Conservation (phyloP, 768 basidiomycete genomes). For the Hericium erinaceus region DNA sequence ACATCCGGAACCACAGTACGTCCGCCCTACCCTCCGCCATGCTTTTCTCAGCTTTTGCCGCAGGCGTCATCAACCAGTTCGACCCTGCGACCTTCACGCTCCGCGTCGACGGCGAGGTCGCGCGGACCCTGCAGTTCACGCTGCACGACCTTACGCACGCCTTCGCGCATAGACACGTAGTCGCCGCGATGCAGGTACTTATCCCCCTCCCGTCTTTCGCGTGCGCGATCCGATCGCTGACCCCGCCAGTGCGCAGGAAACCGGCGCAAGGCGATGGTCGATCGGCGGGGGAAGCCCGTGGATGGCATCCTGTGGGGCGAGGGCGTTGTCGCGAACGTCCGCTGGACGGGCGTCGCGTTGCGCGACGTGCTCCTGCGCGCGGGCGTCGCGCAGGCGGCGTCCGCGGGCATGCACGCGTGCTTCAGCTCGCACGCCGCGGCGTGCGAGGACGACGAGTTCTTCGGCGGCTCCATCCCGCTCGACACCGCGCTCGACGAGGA, state of each 20-base stretch:
- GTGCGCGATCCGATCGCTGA: background rate
- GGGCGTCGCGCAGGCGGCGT: slow-evolving; percentile 20
- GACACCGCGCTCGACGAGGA: slow-evolving; percentile 36
- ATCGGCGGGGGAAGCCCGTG: slow-evolving; percentile 36
- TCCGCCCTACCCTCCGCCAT: slow-evolving; percentile 3
- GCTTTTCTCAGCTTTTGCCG: no score
- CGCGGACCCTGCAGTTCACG: slow-evolving; percentile 25
- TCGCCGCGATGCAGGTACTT: slow-evolving; percentile 21
- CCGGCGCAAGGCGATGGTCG: slow-evolving; percentile 54
- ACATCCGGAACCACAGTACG: slow-evolving; percentile 62
- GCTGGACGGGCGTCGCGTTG: slow-evolving; percentile 16
- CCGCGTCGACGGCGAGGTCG: slow-evolving; percentile 27
- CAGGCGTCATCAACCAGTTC: slow-evolving; percentile 32
- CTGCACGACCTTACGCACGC: slow-evolving; percentile 29
- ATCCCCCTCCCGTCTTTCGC: background rate
- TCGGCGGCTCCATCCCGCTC: slow-evolving; percentile 55
- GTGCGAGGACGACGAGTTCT: slow-evolving; percentile 53
- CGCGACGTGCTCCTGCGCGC: slow-evolving; percentile 13
- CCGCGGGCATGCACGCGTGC: slow-evolving; percentile 36
- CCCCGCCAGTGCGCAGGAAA: slow-evolving; percentile 51
- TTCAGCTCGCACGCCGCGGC: slow-evolving; percentile 52
- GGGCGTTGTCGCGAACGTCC: slow-evolving; percentile 15
- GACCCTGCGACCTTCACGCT: slow-evolving; percentile 36
- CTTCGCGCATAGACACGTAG: slow-evolving; percentile 28
- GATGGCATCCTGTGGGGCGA: slow-evolving; percentile 50